Evolutionary conservation across 2,329 filamentous ascomycete genomes (phyloP), one percentile per base, ranked within the genome.

Genomic region (Cordyceps pruinosa): DNA sequence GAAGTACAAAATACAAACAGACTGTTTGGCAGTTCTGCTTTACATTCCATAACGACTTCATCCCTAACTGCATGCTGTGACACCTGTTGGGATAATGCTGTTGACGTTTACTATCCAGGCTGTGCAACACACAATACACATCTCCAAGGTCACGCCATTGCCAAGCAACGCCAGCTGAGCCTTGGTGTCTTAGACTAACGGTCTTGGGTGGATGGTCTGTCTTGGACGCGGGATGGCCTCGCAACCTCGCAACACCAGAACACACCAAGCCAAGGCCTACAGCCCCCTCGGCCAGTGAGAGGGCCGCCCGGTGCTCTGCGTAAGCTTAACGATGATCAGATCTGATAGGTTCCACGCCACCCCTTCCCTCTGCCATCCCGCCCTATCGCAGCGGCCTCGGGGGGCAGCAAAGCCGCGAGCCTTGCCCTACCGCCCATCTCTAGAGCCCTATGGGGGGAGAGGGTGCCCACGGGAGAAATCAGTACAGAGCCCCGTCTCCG

Each of bases 141-240:
- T n/a, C n/a, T n/a, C n/a, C 42, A 37, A 34, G 42, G 52, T 47
- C 42, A 39, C 42, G 42, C 52, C 42, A 46, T 47, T 47, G 42
- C 42, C 52, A 55, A 55, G 52, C 37, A 55, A 30, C 23, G 32
- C 21, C 32, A 15, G 37, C n/a, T 26, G 25, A 32, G 49, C 25
- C 37, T 32, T n/a, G n/a, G n/a, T n/a, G n/a, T n/a, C n/a, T n/a
- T n/a, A n/a, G n/a, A n/a, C n/a, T n/a, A n/a, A n/a, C 35, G 9
- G 23, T 32, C 17, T 47, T 17, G 71, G 46, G 42, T 52, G 49
- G 23, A 42, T 30, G 12, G 35, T 19, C 37, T 13, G 23, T 23
- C 17, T 32, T 32, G 6, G 28, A 5, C 5, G 10, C 6, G 10
- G 28, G 28, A 32, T 32, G 28, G n/a, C 28, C 28, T 32, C 28